Evolutionary conservation across 2,329 filamentous ascomycete species (phyloP).

Genomic region (Aureobasidium leucospermi): DNA sequence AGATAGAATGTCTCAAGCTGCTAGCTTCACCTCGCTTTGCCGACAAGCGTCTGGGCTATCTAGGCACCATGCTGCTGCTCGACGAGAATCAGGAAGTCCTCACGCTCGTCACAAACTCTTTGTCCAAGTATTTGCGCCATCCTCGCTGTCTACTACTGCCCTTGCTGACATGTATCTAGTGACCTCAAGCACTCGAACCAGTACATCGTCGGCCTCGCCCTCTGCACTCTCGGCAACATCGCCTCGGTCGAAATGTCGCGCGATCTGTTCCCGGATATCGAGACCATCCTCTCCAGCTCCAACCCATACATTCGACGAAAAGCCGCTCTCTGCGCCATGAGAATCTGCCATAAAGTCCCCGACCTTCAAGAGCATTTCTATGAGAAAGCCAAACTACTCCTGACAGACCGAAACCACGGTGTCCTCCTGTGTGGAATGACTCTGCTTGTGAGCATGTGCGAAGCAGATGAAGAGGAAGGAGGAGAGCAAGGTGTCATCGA

Average conservation of each 20-base stretch:
- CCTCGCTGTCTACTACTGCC: neutral
- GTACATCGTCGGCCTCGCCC: constrained; percentile 92
- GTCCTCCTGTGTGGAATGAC: constrained; percentile 90
- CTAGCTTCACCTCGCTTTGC: constrained; percentile 94
- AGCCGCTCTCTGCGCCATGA: constrained; percentile 96
- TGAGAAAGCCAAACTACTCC: constrained; percentile 80
- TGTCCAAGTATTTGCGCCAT: constrained; percentile 71
- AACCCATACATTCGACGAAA: constrained; percentile 99
- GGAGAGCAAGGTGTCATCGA: constrained; percentile 86
- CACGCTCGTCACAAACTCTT: constrained; percentile 92
- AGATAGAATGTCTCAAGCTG: constrained; percentile 98
- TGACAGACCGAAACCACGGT: constrained; percentile 92
- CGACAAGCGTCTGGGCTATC: constrained; percentile 90
- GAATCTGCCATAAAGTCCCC: constrained; percentile 95
- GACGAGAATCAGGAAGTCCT: constrained; percentile 98
- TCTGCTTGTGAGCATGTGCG: constrained; percentile 83
- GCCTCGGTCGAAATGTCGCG: constrained; percentile 97
- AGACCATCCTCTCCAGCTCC: constrained; percentile 79
- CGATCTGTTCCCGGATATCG: constrained; percentile 93
- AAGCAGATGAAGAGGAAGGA: constrained; percentile 86
- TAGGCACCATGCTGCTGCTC: constrained; percentile 90
- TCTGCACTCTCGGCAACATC: constrained; percentile 96
- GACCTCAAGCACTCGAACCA: constrained; percentile 96
- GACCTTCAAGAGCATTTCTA: constrained; percentile 96
- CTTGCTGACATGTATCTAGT: constrained; percentile 42